Percentiles rank a stretch among this genome's conserved stretches.
Evolutionary conservation across 2,329 filamentous ascomycete species (phyloP).

Genomic region (Claviceps monticola): DNA sequence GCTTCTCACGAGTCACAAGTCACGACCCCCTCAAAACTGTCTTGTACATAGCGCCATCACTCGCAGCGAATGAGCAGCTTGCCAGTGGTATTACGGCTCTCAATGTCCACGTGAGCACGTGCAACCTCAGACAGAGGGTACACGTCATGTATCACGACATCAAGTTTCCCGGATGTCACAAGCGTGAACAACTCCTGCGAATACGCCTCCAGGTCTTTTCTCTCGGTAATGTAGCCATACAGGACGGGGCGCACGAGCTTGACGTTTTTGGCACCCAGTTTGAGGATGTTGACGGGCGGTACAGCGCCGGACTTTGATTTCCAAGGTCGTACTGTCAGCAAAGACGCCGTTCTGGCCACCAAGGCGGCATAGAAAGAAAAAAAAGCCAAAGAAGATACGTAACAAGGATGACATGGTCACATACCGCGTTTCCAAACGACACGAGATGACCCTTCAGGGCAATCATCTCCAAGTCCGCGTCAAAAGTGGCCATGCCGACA

Average conservation of each 20-base stretch:
- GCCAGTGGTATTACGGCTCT: slow-evolving; percentile 69
- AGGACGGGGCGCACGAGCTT: slow-evolving; percentile 64
- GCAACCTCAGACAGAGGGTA: slow-evolving; percentile 64
- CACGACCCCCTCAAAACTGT: no score
- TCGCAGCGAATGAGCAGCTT: slow-evolving; percentile 64
- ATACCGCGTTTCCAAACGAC: slow-evolving; percentile 66
- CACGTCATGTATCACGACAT: slow-evolving; percentile 59
- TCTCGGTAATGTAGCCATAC: slow-evolving; percentile 53
- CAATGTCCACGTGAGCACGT: slow-evolving; percentile 63
- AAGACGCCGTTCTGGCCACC: no score
- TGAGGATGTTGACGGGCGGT: slow-evolving; percentile 44
- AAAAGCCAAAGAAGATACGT: no score
- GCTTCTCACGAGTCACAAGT: no score
- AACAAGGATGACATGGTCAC: slow-evolving; percentile 12
- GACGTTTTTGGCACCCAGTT: slow-evolving; percentile 59
- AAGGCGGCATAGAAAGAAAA: slow-evolving; percentile 5
- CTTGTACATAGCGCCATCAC: slow-evolving; percentile 5
- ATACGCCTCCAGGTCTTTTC: slow-evolving; percentile 60
- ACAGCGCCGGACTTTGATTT: slow-evolving; percentile 48
- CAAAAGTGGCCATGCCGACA: slow-evolving; percentile 75
- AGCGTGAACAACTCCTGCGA: slow-evolving; percentile 58
- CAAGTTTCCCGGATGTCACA: slow-evolving; percentile 53
- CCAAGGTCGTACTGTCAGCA: no score
- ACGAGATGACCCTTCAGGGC: slow-evolving; percentile 65
- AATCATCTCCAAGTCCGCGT: slow-evolving; percentile 58